Base-by-base conservation (phyloP, 2,329 filamentous ascomycete genomes). In the Fusarium illudens region DNA sequence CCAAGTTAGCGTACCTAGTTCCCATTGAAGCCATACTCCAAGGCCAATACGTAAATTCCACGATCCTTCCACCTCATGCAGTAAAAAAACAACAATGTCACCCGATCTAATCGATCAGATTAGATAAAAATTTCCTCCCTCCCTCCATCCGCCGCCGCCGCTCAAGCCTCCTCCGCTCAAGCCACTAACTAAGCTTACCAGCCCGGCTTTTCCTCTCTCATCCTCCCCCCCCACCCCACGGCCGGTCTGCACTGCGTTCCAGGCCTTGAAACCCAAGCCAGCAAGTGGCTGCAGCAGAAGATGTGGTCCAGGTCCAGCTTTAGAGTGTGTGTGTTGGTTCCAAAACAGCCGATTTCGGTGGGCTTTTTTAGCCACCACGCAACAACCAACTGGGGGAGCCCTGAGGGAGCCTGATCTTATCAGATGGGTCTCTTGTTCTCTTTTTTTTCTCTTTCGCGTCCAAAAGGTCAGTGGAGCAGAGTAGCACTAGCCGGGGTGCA, bases 101-200 rank as follows among this genome's bases (percentile, higher is more conserved):
- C 17, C 15, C 29, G 65, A 69, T 67, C 67, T 69, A 64, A 69
- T 69, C 67, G 56, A 71, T 71, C 68, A 64, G 68, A 71, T 71
- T 71, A 71, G 68, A 71, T 71, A 67, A 71, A 69, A 52, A 53
- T 68, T 52, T 56, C 58, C 44, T 54, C 13, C 29, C n/a, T 48
- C 13, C 30, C 19, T 34, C 36, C 20, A 46, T 55, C 22, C 37
- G 19, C 27, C 39, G 44, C 20, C 58, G 44, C 22, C 39, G 36
- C 49, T 44, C 39, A 44, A 44, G 39, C 39, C 39, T 25, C 39
- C 22, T 44, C 22, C 20, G 13, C 39, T 22, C n/a, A n/a, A n/a
- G n/a, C n/a, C n/a, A n/a, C n/a, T n/a, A n/a, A n/a, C 57, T 20
- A 29, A 30, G 51, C 22, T 25, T 25, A 17, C 33, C 52, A 39